Conservation (phyloP, 345 rosid species). For the Dovyalis caffra region DNA sequence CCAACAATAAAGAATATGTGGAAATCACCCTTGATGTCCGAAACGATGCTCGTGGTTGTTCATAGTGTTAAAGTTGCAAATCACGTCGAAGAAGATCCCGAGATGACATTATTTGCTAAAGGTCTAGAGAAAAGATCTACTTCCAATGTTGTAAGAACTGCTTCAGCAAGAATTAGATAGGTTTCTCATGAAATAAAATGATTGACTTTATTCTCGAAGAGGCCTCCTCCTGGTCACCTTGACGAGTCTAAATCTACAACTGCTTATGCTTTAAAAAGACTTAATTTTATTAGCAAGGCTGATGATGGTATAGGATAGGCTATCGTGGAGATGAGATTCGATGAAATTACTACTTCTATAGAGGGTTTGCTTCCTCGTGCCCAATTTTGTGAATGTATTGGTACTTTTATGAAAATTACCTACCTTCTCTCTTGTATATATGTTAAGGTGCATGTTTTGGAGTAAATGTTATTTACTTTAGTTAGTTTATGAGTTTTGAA, state of each 20-base stretch:
- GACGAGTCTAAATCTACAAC: constrained; percentile 71
- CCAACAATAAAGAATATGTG: constrained; percentile 28
- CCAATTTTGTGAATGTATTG: constrained; percentile 66
- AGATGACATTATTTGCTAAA: constrained; percentile 38
- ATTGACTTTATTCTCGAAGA: constrained; percentile 47
- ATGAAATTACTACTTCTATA: constrained; percentile 50
- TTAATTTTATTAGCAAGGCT: constrained; percentile 67
- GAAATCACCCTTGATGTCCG: constrained; percentile 34
- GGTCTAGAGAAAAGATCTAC: constrained; percentile 51
- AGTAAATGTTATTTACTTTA: not conserved
- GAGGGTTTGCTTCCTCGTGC: constrained; percentile 46
- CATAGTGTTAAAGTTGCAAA: constrained; percentile 37
- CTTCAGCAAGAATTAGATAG: constrained; percentile 51
- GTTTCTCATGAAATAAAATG: constrained; percentile 65
- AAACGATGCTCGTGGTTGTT: constrained; percentile 25
- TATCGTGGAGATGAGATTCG: constrained; percentile 62
- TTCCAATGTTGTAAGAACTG: constrained; percentile 37
- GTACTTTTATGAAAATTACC: constrained; percentile 13
- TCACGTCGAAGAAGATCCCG: constrained; percentile 41
- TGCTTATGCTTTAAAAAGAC: constrained; percentile 59
- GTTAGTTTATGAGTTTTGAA: not conserved
- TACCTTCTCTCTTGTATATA: not conserved
- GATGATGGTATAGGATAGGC: constrained; percentile 71
- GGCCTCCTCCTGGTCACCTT: constrained; percentile 41
- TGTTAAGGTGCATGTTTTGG: not conserved